Percentiles rank a stretch among this genome's conserved stretches.
Evolutionary conservation across 495 filamentous ascomycete species (phyloP).

Genomic region (Lasiosphaeris hirsuta): DNA sequence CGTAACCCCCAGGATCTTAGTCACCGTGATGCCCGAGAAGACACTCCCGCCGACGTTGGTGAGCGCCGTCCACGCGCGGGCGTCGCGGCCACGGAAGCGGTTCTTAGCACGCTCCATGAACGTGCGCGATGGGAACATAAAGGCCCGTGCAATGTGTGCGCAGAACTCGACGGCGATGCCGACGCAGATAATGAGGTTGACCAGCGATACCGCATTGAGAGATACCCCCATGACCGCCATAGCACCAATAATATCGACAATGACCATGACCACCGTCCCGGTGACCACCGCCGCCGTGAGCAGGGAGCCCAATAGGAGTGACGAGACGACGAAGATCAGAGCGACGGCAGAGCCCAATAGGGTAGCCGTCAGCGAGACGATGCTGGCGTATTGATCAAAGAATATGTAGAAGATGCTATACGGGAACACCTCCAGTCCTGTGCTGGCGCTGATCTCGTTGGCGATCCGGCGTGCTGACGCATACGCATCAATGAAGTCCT

Average conservation of each 20-base stretch:
- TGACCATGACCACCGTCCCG: constrained; percentile 82
- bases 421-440: constrained; percentile 79
- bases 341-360: constrained; percentile 78
- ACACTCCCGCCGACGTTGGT: constrained; percentile 92
- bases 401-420: constrained; percentile 98
- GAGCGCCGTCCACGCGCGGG: constrained; percentile 84
- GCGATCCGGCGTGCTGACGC: constrained; percentile 88
- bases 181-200: constrained; percentile 94
- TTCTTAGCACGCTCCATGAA: constrained; percentile 72
- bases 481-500: constrained; percentile 92
- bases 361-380: constrained; percentile 71
- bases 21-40: constrained; percentile 93
- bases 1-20: constrained; percentile 86
- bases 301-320: constrained; percentile 77
- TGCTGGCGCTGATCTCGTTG: constrained; percentile 60
- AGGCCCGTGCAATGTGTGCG: constrained; percentile 92
- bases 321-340: constrained; percentile 76
- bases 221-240: constrained; percentile 88
- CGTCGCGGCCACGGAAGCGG: constrained; percentile 70
- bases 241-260: constrained; percentile 89
- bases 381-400: constrained; percentile 93
- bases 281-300: constrained; percentile 80
- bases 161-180: constrained; percentile 97
- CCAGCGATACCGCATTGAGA: constrained; percentile 94
- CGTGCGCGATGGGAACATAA: constrained; percentile 79